Evolutionary conservation across 1,284 basidiomycete genomes (phyloP), one percentile per base, ranked within the genome.

Genomic region (Pseudozyma pruni): DNA sequence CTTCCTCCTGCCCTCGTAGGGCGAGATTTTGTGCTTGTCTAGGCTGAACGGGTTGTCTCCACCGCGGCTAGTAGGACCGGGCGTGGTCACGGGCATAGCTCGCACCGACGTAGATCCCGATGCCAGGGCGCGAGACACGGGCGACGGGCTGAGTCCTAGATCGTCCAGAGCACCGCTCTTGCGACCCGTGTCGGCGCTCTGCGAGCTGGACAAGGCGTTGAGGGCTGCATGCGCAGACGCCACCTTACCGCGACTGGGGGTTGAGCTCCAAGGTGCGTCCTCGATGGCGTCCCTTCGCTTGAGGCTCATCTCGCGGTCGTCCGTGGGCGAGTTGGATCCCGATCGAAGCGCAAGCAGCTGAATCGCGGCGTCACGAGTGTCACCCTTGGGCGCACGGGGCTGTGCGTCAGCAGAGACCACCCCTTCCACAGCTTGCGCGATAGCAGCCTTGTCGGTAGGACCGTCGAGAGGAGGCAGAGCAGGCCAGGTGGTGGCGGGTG

Each of bases 21-120:
- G 75, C 37, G 69, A 70, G 44, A 77, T 73, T 58, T 75, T 76
- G 63, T 78, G 76, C 43, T 72, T 63, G 46, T 78, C 74, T 20
- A 78, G 63, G 35, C 70, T 76, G 53, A 78, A 78, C 3, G 76
- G 76, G 49, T 78, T 78, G 44, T 60, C 51, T 10, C 32, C 53
- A 5, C 35, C n/a, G 5, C 64, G 50, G 19, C 19, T 33, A 3
- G 33, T 29, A 35, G 64, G 60, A 14, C 59, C 59, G 9, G 63
- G 63, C 7, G 70, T 69, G 17, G 64, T 43, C 7, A 66, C 50
- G 8, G 59, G 56, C 48, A 72, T 51, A 3, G 39, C 51, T 7
- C 66, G 45, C 20, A 56, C 40, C 16, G 58, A 52, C 4, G 43
- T 45, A 9, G 51, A 41, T 16, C 41, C 49, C 16, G 67, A 52